A percentile compares a stretch with the other conserved stretches of the same genome.
Evolutionary conservation across 495 filamentous ascomycete genomes (phyloP).

Genomic region (Aspergillus taichungensis): DNA sequence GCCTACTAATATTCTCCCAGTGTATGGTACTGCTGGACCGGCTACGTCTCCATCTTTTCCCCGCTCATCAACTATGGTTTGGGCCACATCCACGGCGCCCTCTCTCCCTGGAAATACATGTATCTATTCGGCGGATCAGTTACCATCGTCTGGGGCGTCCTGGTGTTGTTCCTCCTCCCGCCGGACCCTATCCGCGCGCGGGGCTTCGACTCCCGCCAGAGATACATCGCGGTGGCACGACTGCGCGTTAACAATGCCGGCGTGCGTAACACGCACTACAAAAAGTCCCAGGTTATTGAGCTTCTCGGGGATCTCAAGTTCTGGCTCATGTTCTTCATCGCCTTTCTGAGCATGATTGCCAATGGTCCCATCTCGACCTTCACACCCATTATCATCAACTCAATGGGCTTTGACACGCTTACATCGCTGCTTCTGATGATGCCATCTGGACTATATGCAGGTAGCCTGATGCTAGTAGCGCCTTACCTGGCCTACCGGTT

Average conservation of each 20-base stretch:
- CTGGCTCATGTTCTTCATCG: slow-evolving; percentile 32
- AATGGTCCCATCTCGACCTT: slow-evolving; percentile 36
- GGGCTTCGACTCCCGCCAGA: slow-evolving; percentile 34
- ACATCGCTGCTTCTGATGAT: slow-evolving; percentile 36
- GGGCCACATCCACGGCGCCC: slow-evolving; percentile 13
- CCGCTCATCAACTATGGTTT: slow-evolving; percentile 20
- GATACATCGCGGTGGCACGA: slow-evolving; percentile 41
- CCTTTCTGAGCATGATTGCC: slow-evolving; percentile 34
- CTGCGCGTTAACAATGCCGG: slow-evolving; percentile 35
- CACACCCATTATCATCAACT: slow-evolving; percentile 31
- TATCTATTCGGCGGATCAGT: slow-evolving; percentile 19
- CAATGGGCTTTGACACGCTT: slow-evolving; percentile 35
- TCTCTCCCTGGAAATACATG: slow-evolving; percentile 21
- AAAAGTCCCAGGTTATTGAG: slow-evolving; percentile 38
- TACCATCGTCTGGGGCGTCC: slow-evolving; percentile 18
- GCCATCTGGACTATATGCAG: slow-evolving; percentile 31
- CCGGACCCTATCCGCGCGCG: slow-evolving; percentile 36
- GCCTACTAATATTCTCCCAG: slow-evolving; percentile 1
- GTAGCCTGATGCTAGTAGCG: slow-evolving; percentile 23
- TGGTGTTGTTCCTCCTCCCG: slow-evolving; percentile 32
- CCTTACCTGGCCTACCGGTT: slow-evolving; percentile 21
- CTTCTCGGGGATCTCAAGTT: slow-evolving; percentile 36
- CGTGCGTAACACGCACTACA: slow-evolving; percentile 42
- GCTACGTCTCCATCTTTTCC: slow-evolving; percentile 17
- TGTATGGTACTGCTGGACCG: slow-evolving; percentile 20